Percentiles rank a stretch among this genome's conserved stretches.
Conservation (phyloP, 345 rosid species). For the Eucalyptus erythrocorys region DNA sequence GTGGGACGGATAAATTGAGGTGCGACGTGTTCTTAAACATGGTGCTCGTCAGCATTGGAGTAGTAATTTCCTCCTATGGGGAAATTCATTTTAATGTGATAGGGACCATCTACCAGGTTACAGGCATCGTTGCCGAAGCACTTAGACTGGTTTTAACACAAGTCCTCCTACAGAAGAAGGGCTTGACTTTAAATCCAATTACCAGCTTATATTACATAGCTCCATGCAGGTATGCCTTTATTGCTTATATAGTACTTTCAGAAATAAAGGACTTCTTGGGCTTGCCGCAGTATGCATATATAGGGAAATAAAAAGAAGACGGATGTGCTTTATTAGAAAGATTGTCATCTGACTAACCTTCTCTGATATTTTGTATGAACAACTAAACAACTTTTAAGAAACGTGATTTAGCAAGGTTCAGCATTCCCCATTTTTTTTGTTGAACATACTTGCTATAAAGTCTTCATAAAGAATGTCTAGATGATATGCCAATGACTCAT, state of each 20-base stretch:
- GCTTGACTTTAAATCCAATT: constrained; percentile 86
- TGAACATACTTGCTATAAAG: neutral
- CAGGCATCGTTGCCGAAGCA: constrained; percentile 97
- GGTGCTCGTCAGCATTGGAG: constrained; percentile 98
- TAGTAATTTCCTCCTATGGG: constrained; percentile 91
- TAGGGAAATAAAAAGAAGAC: neutral
- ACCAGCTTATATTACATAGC: constrained; percentile 98
- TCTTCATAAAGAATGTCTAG: neutral
- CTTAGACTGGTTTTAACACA: constrained; percentile 94
- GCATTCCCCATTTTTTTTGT: neutral
- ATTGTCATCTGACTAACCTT: neutral
- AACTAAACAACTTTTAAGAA: neutral
- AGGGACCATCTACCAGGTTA: constrained; percentile 94
- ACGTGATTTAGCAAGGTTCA: neutral
- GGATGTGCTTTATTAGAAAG: neutral
- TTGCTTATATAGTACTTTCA: neutral
- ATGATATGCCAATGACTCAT: neutral
- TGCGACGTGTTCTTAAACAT: constrained; percentile 92
- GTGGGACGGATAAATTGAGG: constrained; percentile 92
- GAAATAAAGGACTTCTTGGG: neutral
- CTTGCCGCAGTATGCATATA: neutral
- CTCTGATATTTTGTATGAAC: neutral
- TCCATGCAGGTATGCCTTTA: constrained; percentile 80
- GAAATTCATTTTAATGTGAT: constrained; percentile 93
- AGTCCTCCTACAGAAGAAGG: constrained; percentile 97